phyloP scores from a whole-genome alignment of 495 filamentous ascomycete genomes.

The Hypomontagnella monticulosa region DNA sequence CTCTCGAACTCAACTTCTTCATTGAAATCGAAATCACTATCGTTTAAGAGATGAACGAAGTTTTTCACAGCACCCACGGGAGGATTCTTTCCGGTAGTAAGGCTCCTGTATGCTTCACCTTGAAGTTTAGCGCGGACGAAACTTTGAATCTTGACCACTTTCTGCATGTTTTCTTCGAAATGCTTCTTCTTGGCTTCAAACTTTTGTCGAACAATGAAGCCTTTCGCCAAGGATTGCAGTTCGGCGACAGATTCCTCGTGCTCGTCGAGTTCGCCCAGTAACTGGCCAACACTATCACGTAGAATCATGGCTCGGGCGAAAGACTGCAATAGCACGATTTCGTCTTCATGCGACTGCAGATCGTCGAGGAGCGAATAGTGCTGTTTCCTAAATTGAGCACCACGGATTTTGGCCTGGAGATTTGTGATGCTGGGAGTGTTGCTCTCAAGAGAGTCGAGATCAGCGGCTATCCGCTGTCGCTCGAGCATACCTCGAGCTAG shows the following conservation, averaged over 20 bases:
- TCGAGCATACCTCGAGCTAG: constrained; percentile 63
- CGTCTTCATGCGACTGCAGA: constrained; percentile 64
- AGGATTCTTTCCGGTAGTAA: constrained; percentile 96
- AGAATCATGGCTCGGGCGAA: constrained; percentile 80
- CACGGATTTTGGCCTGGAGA: constrained; percentile 78
- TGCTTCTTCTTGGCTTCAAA: constrained; percentile 88
- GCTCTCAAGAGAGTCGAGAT: constrained; percentile 66
- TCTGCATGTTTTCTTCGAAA: constrained; percentile 97
- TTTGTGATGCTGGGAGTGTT: constrained; percentile 66
- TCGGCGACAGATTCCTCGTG: constrained; percentile 78
- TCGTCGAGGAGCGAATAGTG: constrained; percentile 63
- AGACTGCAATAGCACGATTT: constrained; percentile 75
- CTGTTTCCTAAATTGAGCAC: constrained; percentile 64
- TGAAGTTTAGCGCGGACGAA: constrained; percentile 93
- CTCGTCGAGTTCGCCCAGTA: constrained; percentile 79
- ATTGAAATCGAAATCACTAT: constrained; percentile 98
- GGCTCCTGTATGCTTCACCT: constrained; percentile 95
- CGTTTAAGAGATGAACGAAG: constrained; percentile 96
- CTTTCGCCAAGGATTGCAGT: constrained; percentile 79
- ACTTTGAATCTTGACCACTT: constrained; percentile 97
- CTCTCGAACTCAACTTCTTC: constrained; percentile 97
- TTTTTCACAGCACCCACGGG: constrained; percentile 96
- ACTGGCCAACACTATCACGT: constrained; percentile 72
- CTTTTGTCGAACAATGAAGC: constrained; percentile 72
- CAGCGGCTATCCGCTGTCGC: constrained; percentile 56